These are phyloP conservation scores for Hylodesmum podocarpum DNA, from an alignment of 306 rosid genomes.

Conservation along the genomic window DNA sequence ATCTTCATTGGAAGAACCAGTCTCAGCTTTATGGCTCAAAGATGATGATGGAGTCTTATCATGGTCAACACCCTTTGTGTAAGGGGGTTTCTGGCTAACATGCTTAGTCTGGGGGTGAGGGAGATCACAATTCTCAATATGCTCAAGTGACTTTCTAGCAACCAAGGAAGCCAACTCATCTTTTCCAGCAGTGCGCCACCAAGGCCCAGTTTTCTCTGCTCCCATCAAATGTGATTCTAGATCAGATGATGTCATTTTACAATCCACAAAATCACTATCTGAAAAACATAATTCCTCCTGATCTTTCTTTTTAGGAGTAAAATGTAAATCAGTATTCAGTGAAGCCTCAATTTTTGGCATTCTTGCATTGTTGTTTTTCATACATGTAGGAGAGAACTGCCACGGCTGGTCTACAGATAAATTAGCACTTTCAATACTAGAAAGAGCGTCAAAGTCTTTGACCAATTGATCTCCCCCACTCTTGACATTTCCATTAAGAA, in stretches of 20 bases:
- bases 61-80: conserved; percentile 35
- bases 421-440: conserved; percentile 26
- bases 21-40: conserved; percentile 45
- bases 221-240: conserved; percentile 54
- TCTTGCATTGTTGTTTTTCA: conserved; percentile 29
- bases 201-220: conserved; percentile 56
- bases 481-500: conserved; percentile 36
- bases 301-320: conserved; percentile 44
- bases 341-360: conserved; percentile 47
- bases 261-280: conserved; percentile 50
- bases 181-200: conserved; percentile 82
- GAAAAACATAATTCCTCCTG: conserved; percentile 44
- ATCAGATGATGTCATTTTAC: conserved; percentile 48
- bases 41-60: conserved; percentile 42
- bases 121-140: conserved; percentile 86
- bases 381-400: conserved; percentile 36
- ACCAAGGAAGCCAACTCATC: conserved; percentile 84
- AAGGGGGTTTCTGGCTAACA: conserved; percentile 33
- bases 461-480: conserved; percentile 32
- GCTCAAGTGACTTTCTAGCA: conserved; percentile 74
- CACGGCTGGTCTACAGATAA: conserved; percentile 35
- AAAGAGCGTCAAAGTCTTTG: conserved; percentile 32
- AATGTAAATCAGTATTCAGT: conserved; percentile 29
- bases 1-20: conserved; percentile 38
- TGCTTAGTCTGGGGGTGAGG: conserved; percentile 63